phyloP scores from a whole-genome alignment of 2,329 filamentous ascomycete species.

The Lecanoromycetidae sp. region DNA sequence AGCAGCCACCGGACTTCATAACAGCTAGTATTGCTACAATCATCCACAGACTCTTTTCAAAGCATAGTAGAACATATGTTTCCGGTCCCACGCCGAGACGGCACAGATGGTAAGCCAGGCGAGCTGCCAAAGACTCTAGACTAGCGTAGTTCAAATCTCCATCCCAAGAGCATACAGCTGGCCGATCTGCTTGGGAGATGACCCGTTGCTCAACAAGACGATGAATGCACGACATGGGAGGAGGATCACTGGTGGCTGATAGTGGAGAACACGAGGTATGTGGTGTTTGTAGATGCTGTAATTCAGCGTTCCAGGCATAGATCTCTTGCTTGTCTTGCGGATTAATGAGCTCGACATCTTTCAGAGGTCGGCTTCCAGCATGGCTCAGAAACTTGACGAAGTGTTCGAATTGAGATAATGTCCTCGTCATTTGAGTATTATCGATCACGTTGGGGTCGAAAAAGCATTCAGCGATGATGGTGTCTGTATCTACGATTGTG shows the following conservation, averaged over 20 bases:
- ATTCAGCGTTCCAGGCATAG: neutral
- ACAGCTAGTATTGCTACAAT: constrained; percentile 28
- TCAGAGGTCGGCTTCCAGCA: too few species aligned
- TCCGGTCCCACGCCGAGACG: constrained; percentile 15
- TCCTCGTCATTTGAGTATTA: too few species aligned
- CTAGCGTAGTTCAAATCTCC: constrained; percentile 19
- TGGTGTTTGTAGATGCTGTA: constrained; percentile 12
- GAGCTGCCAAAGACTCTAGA: constrained; percentile 12
- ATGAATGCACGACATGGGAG: constrained; percentile 9
- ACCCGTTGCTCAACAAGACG: neutral
- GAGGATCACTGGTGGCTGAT: neutral
- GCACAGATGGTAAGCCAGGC: constrained; percentile 13
- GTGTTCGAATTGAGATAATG: too few species aligned
- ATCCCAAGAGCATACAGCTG: constrained; percentile 17
- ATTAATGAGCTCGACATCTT: too few species aligned
- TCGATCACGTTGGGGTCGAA: too few species aligned
- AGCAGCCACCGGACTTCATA: constrained; percentile 27
- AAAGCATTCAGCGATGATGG: too few species aligned
- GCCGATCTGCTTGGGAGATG: neutral
- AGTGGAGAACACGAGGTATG: too few species aligned
- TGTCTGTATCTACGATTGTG: too few species aligned
- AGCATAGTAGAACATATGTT: constrained; percentile 25
- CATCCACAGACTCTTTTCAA: constrained; percentile 28
- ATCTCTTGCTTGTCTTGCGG: too few species aligned
- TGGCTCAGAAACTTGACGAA: too few species aligned